Percentiles rank a stretch among this genome's conserved stretches.
These are phyloP conservation scores for Ilyonectria sp. DNA, from an alignment of 2,329 filamentous ascomycete species.

Conservation along the genomic window DNA sequence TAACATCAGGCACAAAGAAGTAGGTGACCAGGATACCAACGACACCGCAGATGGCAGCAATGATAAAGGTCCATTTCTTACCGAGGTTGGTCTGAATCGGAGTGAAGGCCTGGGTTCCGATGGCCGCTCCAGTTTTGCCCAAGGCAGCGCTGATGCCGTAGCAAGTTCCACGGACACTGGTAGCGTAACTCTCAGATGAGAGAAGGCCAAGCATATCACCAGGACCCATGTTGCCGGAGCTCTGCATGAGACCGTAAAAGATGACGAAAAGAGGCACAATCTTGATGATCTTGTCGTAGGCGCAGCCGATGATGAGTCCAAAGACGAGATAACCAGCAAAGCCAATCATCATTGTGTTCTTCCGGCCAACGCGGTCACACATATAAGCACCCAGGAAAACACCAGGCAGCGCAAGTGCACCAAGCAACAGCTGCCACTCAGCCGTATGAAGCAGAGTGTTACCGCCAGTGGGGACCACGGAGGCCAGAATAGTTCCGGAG, in stretches of 20 bases:
- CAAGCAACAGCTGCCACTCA: slow-evolving; percentile 64
- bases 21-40: slow-evolving; percentile 63
- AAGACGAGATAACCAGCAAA: slow-evolving; percentile 66
- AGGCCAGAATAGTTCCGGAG: slow-evolving; percentile 60
- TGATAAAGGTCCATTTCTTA: slow-evolving; percentile 66
- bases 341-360: slow-evolving; percentile 66
- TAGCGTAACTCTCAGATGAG: slow-evolving; percentile 66
- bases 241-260: slow-evolving; percentile 67
- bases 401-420: slow-evolving; percentile 62
- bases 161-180: slow-evolving; percentile 65
- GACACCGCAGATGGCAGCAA: slow-evolving; percentile 66
- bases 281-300: slow-evolving; percentile 63
- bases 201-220: slow-evolving; percentile 66
- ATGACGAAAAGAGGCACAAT: slow-evolving; percentile 65
- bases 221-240: slow-evolving; percentile 64
- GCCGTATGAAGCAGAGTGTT: slow-evolving; percentile 59
- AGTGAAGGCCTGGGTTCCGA: slow-evolving; percentile 66
- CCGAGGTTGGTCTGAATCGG: slow-evolving; percentile 62
- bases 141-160: slow-evolving; percentile 67
- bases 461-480: slow-evolving; percentile 52
- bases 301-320: slow-evolving; percentile 65
- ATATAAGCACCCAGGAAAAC: slow-evolving; percentile 65
- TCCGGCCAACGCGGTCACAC: slow-evolving; percentile 63
- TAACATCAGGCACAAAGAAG: slow-evolving; percentile 63
- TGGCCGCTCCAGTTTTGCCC: slow-evolving; percentile 66